A percentile compares a stretch with the other conserved stretches of the same genome.
Evolutionary conservation across 2,329 filamentous ascomycete genomes (phyloP).

Genomic region (Exutisphaerella laricina): DNA sequence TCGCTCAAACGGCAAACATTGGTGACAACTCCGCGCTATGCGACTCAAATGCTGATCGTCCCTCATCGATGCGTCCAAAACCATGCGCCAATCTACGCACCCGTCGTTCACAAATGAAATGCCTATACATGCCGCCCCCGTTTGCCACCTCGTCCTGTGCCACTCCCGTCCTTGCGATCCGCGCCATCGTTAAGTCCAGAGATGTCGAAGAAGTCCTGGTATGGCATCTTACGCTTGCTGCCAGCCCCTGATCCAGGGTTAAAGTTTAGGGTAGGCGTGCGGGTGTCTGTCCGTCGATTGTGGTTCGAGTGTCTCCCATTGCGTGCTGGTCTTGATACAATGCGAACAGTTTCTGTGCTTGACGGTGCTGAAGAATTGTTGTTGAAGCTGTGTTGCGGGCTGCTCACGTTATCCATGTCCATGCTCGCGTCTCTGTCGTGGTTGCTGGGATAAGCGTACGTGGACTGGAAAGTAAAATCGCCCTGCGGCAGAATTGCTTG

Average conservation of each 20-base stretch:
- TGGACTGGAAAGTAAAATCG: constrained; percentile 64
- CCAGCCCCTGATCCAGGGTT: constrained; percentile 60
- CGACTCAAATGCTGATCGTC: not conserved
- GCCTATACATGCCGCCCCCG: constrained; percentile 32
- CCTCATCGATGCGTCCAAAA: not conserved
- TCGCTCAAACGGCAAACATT: not conserved
- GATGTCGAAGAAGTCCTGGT: constrained; percentile 70
- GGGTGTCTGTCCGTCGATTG: constrained; percentile 33
- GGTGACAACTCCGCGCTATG: constrained; percentile 2
- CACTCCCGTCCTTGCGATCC: constrained; percentile 23
- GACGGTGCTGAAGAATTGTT: constrained; percentile 40
- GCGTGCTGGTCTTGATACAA: constrained; percentile 22
- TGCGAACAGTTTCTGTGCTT: constrained; percentile 29
- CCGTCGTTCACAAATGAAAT: constrained; percentile 1
- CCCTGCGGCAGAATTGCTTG: constrained; percentile 39
- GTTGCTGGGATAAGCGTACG: constrained; percentile 52
- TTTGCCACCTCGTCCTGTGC: constrained; percentile 30
- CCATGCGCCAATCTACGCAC: not conserved
- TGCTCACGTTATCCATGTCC: constrained; percentile 40
- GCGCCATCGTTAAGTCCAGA: constrained; percentile 49
- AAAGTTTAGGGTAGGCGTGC: constrained; percentile 34
- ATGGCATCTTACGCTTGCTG: constrained; percentile 66
- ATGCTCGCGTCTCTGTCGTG: constrained; percentile 51
- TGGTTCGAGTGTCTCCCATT: constrained; percentile 24
- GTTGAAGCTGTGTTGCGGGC: constrained; percentile 36